phyloP scores from a whole-genome alignment of 2,329 filamentous ascomycete species.

The Pseudovirgaria hyperparasitica region DNA sequence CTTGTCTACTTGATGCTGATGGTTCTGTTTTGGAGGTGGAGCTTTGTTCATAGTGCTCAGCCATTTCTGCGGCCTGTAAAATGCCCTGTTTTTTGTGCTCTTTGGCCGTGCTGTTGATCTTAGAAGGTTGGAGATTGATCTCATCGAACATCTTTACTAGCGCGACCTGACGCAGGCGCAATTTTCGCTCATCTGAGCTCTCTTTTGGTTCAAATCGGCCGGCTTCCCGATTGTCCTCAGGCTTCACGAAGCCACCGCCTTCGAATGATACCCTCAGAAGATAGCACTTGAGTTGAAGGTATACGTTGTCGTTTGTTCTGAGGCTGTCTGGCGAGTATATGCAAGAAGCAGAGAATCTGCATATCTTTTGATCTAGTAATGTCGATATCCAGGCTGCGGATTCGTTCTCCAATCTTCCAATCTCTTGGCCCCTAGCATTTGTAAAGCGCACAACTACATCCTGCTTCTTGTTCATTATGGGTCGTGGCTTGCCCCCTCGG shows the following conservation, averaged over 20 bases:
- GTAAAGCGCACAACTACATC: slow-evolving; percentile 92
- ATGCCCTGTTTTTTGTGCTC: slow-evolving; percentile 74
- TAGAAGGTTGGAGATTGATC: slow-evolving; percentile 67
- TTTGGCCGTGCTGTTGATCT: slow-evolving; percentile 58
- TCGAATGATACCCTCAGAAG: slow-evolving; percentile 65
- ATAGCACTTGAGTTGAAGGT: slow-evolving; percentile 71
- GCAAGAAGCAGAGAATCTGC: slow-evolving; percentile 73
- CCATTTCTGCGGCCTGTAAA: slow-evolving; percentile 75
- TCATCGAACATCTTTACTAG: slow-evolving; percentile 83
- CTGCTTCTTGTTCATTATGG: slow-evolving; percentile 50
- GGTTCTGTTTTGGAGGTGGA: slow-evolving; percentile 34
- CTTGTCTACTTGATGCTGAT: slow-evolving; percentile 18
- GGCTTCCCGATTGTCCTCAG: slow-evolving; percentile 57
- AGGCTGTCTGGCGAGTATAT: slow-evolving; percentile 80
- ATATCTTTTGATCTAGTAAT: slow-evolving; percentile 80
- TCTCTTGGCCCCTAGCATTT: slow-evolving; percentile 62
- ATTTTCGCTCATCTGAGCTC: slow-evolving; percentile 67
- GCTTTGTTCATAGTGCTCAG: slow-evolving; percentile 52
- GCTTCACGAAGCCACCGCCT: slow-evolving; percentile 45
- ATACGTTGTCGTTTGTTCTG: slow-evolving; percentile 87
- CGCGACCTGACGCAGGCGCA: slow-evolving; percentile 74
- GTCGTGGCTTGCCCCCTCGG: slow-evolving; percentile 27
- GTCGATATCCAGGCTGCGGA: slow-evolving; percentile 85
- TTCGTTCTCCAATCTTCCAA: slow-evolving; percentile 79
- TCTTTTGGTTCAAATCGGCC: slow-evolving; percentile 76